Evolutionary conservation across 2,329 filamentous ascomycete genomes (phyloP).

Genomic region (Stagonosporopsis tanaceti): DNA sequence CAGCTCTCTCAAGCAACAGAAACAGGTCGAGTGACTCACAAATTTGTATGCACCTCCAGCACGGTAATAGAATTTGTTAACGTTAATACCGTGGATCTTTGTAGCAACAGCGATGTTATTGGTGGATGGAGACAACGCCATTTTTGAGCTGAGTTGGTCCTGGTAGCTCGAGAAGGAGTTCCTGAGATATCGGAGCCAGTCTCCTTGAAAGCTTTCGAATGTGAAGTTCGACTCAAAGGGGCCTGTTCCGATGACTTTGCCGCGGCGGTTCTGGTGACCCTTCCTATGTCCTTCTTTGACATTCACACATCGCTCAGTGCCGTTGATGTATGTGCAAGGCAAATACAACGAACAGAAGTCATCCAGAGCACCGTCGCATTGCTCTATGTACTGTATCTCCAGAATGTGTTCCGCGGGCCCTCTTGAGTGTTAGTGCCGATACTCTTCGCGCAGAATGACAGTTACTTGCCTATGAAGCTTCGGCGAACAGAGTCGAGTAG

Average conservation of each 20-base stretch:
- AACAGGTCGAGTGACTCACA: constrained; percentile 56
- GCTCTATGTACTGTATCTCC: too few relatives aligned
- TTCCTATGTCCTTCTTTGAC: neutral
- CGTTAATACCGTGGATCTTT: neutral
- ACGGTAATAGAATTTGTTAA: constrained; percentile 7
- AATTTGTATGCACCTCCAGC: constrained; percentile 27
- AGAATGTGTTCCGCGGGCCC: too few relatives aligned
- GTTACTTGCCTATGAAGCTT: too few relatives aligned
- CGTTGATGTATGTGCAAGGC: neutral
- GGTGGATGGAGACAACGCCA: too few relatives aligned
- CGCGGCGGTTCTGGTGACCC: neutral
- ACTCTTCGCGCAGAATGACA: too few relatives aligned
- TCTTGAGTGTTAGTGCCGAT: too few relatives aligned
- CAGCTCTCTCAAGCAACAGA: constrained; percentile 55
- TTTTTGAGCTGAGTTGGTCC: too few relatives aligned
- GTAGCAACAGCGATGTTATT: too few relatives aligned
- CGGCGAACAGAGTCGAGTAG: too few relatives aligned
- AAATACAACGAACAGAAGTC: neutral
- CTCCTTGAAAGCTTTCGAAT: too few relatives aligned
- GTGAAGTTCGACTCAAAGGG: neutral
- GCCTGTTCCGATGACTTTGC: neutral
- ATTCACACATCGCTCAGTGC: neutral
- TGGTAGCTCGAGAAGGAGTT: too few relatives aligned
- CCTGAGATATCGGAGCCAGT: too few relatives aligned
- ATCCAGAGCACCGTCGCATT: neutral